phyloP scores from a whole-genome alignment of 2,329 filamentous ascomycete species.

The Pseudogymnoascus sp. region DNA sequence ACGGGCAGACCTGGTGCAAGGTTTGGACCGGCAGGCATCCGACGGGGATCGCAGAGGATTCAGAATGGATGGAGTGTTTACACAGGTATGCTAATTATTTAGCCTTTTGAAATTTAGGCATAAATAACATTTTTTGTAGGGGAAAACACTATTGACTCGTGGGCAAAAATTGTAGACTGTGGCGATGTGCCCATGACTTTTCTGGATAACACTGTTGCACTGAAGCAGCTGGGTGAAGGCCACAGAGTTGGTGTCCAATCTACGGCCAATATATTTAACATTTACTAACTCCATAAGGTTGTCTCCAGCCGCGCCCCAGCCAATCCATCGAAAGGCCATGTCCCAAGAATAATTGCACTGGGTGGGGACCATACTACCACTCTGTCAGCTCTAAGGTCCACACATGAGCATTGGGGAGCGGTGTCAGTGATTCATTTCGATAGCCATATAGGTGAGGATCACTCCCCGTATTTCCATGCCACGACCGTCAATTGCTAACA shows the following conservation, averaged over 20 bases:
- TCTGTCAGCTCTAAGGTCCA: slow-evolving; percentile 11
- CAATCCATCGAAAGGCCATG: slow-evolving; percentile 3
- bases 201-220: slow-evolving; percentile 34
- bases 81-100: slow-evolving; percentile 32
- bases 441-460: slow-evolving; percentile 7
- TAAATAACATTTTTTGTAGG: slow-evolving; percentile 22
- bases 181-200: slow-evolving; percentile 41
- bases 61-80: slow-evolving; percentile 30
- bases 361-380: slow-evolving; percentile 18
- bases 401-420: slow-evolving; percentile 10
- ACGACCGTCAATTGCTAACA: neutral
- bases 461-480: neutral
- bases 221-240: slow-evolving; percentile 13
- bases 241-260: neutral
- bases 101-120: slow-evolving; percentile 15
- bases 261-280: neutral
- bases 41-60: slow-evolving; percentile 28
- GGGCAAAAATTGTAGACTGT: slow-evolving; percentile 44
- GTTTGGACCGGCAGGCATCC: slow-evolving; percentile 30
- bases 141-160: slow-evolving; percentile 33
- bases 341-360: slow-evolving; percentile 11
- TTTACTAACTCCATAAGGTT: slow-evolving; percentile 44
- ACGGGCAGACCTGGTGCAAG: slow-evolving; percentile 31
- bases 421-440: slow-evolving; percentile 16
- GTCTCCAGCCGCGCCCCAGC: slow-evolving; percentile 28